Evolutionary conservation across 2,329 filamentous ascomycete genomes (phyloP), one percentile per base, ranked within the genome.

Genomic region (Cladosporium cucumerinum): DNA sequence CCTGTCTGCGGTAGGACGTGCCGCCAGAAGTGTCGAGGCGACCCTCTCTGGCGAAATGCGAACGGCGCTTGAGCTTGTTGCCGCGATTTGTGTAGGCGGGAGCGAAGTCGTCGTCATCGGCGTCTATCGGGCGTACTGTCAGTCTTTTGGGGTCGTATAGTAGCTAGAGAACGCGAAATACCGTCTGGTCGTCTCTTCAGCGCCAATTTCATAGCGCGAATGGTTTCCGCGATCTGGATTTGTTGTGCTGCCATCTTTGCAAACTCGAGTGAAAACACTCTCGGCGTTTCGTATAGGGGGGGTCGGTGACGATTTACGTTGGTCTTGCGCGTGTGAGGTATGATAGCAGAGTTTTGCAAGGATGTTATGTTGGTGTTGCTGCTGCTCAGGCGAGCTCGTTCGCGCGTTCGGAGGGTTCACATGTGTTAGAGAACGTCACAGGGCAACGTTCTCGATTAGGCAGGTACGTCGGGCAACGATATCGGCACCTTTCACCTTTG

Each of bases 11-110:
- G 39, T 65, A 67, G 11, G 64, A 71, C 77, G 66, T 78, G 12
- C 66, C 86, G 2, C 89, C 84, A 0, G 87, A 84, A 28, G 86
- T 84, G 51, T 89, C 86, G 68, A 93, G 81, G 72, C 89, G 87
- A 65, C 90, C 90, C 72, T 87, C 83, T 71, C 86, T 88, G 54
- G 90, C 85, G 74, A 91, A 91, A 70, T 87, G 85, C 52, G 91
- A 88, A 71, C 87, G 85, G 76, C 87, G 90, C 81, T 93, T 91
- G 54, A 94, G 82, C 76, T 93, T 94, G 77, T 92, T 87, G 67
- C 89, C 90, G 73, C 90, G 88, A 77, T 93, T 93, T 65, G 87
- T 89, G 71, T 85, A 85, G 71, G 85, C 83, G 66, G 88, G 84
- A 71, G 92, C 87, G 63, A 87, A 85, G 66, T 88, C 87, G 76